Base-by-base conservation (phyloP, 2,329 filamentous ascomycete genomes). In the Metarhizium guizhouense region DNA sequence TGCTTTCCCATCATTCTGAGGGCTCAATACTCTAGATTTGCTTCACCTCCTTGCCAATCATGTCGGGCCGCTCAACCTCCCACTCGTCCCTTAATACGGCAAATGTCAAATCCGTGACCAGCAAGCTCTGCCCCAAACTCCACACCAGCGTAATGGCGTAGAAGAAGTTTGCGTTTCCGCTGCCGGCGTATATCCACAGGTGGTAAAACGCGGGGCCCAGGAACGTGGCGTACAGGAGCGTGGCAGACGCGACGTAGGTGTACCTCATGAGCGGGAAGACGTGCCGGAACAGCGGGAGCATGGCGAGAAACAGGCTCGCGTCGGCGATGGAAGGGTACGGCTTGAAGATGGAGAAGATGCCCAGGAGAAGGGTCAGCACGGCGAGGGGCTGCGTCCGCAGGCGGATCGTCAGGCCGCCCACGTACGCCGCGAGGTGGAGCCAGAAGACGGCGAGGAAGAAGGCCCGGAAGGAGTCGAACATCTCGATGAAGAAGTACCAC, bases 401-500 rank as follows among this genome's bases (percentile, higher is more conserved):
- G 56, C 93, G 87, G 55, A 96, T 80, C 13, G 87, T 90, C 47
- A 99, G 76, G 0, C 90, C 93, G 16, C 87, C 88, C 40, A 95
- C 89, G 71, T 99, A 99, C 43, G 88, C 87, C 0, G 88, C 84
- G 56, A 97, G 83, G 68, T 99, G 94, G 58, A 99, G 81, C 91
- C 95, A 97, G 75, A 99, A 99, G 51, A 99, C 92, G 54, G 89
- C 94, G 3, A 99, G 82, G 78, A 97, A 99, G 78, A 99, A 99
- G 63, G 88, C 86, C 43, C 94, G 83, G 79, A 99, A 99, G 1
- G 92, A 93, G 73, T 99, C 94, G 69, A 99, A 99, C 85, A 99
- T 99, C 69, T 99, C 93, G 62, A 95, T 95, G 68, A 99, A 97
- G 74, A 99, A 99, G 73, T 99, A 99, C 94, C 94, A 99, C 94